phyloP scores from a whole-genome alignment of 768 basidiomycete genomes.

The Pleurotus ostreatus region DNA sequence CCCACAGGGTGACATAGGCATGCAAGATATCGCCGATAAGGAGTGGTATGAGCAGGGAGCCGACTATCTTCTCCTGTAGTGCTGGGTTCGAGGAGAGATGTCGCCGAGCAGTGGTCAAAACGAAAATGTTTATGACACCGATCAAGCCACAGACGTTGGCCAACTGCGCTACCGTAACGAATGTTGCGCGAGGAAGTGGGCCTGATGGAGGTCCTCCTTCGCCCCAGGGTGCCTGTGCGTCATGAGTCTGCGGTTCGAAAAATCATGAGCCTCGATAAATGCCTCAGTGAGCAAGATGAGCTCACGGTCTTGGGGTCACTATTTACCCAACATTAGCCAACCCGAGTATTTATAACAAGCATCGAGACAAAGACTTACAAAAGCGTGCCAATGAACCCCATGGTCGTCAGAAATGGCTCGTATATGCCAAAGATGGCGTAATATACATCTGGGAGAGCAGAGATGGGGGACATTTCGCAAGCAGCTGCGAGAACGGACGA shows the following conservation, averaged over 20 bases:
- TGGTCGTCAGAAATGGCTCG: constrained; percentile 62
- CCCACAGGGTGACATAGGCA: constrained; percentile 67
- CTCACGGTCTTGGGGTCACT: constrained; percentile 64
- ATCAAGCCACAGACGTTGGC: constrained; percentile 75
- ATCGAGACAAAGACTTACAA: constrained; percentile 26
- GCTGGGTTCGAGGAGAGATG: constrained; percentile 56
- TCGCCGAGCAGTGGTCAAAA: constrained; percentile 56
- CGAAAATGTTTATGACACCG: constrained; percentile 65
- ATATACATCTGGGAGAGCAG: constrained; percentile 71
- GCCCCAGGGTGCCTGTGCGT: constrained; percentile 75
- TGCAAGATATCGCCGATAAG: constrained; percentile 68
- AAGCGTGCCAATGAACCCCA: constrained; percentile 65
- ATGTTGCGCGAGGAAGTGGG: constrained; percentile 54
- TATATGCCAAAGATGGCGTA: constrained; percentile 71
- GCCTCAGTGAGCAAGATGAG: constrained; percentile 7
- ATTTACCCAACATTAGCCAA: constrained; percentile 13
- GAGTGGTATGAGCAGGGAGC: constrained; percentile 61
- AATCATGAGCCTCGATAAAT: constrained; percentile 2
- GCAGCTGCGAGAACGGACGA: constrained; percentile 3
- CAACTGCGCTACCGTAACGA: constrained; percentile 70
- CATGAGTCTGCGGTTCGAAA: constrained; percentile 50
- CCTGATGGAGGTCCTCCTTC: constrained; percentile 38
- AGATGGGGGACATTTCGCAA: constrained; percentile 38
- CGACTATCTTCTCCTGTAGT: constrained; percentile 69
- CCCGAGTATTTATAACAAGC: constrained; percentile 7